Base-by-base conservation (phyloP, 192 early-diverging fungal genomes). In the Backusella liffmaniae region DNA sequence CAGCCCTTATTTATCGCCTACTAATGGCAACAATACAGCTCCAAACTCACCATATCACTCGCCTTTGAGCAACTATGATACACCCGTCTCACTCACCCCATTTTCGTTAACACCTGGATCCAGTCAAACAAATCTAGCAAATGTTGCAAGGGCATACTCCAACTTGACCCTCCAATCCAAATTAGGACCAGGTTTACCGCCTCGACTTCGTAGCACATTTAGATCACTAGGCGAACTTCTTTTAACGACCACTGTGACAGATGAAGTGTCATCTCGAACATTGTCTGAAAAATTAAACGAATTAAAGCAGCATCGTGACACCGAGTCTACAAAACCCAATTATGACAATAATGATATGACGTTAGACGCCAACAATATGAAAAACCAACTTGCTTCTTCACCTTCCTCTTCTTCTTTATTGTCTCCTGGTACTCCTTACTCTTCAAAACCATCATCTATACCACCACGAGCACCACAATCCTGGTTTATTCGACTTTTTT, bases 81-180 rank as follows among this genome's bases (percentile, higher is more conserved):
- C 71, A 23, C 72, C 71, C 21, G 66, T 51, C 8, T 72, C 71
- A 53, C 51, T 69, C 18, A 76, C 74, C 0, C 67, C 74, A 62
- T 62, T 62, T 12, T 49, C 70, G 6, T 18, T 71, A 15, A 71
- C 70, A 16, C 70, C 70, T 71, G 70, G 26, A 7, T 23, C 70
- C 21, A 71, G 70, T 32, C 70, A 71, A 29, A 71, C 70, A 29
- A 71, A 71, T 13, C 41, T 71, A 30, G 42, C 35, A 5, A 71
- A 44, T 71, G 36, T 71, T 9, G 70, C 70, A 29, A 71, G 42
- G 39, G 70, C 29, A 3, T 71, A 71, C 6, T 71, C 70, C 23
- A 49, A 29, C 23, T 42, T 71, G 1, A 46, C 5, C 16, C 44
- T 71, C 29, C 70, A 71, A 30, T 46, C 70, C 42, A 71, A 71